phyloP scores from a whole-genome alignment of 2,329 filamentous ascomycete genomes.

The Atkinsonella hypoxylon region DNA sequence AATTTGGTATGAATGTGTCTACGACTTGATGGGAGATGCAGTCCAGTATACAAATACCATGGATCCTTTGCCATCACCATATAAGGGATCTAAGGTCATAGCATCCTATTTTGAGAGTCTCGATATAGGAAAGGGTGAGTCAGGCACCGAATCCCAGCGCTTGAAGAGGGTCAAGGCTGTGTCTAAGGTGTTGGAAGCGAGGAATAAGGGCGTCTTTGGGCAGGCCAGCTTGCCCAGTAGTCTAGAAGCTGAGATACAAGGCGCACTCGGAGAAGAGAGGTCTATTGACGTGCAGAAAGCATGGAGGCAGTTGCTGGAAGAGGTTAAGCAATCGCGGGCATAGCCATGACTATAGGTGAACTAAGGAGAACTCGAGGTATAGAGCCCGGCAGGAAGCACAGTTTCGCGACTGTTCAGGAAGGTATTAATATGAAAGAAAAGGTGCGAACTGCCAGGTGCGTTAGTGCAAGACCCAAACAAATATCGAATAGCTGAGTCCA shows the following conservation, averaged over 20 bases:
- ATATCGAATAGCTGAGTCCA: too few relatives aligned
- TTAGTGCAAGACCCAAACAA: too few relatives aligned
- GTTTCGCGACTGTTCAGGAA: background rate
- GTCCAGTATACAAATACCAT: slow-evolving; percentile 11
- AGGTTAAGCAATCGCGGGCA: slow-evolving; percentile 12
- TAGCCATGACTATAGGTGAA: background rate
- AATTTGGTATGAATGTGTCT: slow-evolving; percentile 39
- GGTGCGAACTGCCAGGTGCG: too few relatives aligned
- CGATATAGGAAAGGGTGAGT: slow-evolving; percentile 32
- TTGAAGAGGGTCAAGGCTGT: slow-evolving; percentile 34
- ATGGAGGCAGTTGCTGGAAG: slow-evolving; percentile 24
- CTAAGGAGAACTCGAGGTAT: background rate
- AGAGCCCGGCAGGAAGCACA: background rate
- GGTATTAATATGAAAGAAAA: too few relatives aligned
- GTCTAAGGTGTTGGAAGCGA: slow-evolving; percentile 28
- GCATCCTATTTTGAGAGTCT: slow-evolving; percentile 33
- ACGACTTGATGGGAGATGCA: slow-evolving; percentile 34
- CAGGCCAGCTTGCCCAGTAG: slow-evolving; percentile 15
- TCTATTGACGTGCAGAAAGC: slow-evolving; percentile 33
- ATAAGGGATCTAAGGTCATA: slow-evolving; percentile 11
- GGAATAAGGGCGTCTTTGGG: slow-evolving; percentile 31
- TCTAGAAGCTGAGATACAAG: slow-evolving; percentile 20
- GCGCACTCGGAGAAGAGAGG: slow-evolving; percentile 28
- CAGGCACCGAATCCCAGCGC: slow-evolving; percentile 40
- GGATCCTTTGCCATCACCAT: slow-evolving; percentile 11